A percentile compares a stretch with the other conserved stretches of the same genome.
Conservation (phyloP, 1,284 basidiomycete species). For the Schizophyllum commune region DNA sequence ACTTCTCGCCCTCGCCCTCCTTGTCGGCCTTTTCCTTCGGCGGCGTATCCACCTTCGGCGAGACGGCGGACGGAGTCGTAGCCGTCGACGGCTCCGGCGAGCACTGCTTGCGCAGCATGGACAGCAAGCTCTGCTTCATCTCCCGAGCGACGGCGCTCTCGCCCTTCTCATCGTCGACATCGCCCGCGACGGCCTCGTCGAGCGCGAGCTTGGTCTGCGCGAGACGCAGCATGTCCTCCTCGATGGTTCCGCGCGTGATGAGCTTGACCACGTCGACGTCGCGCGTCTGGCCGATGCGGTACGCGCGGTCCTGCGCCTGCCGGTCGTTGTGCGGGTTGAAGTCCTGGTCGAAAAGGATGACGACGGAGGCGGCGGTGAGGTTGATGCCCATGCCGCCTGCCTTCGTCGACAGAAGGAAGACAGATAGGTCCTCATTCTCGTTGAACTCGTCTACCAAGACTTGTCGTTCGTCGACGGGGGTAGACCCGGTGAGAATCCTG, state of each 20-base stretch:
- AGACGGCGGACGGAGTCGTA: too few relatives aligned
- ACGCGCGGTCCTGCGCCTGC: constrained; percentile 96
- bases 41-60: too few relatives aligned
- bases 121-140: constrained; percentile 78
- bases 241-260: constrained; percentile 89
- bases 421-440: constrained; percentile 84
- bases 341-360: constrained; percentile 97
- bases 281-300: constrained; percentile 93
- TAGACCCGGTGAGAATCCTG: constrained; percentile 89
- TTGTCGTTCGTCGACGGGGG: constrained; percentile 91
- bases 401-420: constrained; percentile 94
- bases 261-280: constrained; percentile 91
- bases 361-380: constrained; percentile 86
- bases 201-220: constrained; percentile 87
- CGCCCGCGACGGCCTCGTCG: constrained; percentile 88
- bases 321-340: constrained; percentile 92
- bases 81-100: too few relatives aligned
- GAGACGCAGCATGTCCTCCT: constrained; percentile 91
- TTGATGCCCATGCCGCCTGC: constrained; percentile 94
- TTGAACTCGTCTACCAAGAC: constrained; percentile 94
- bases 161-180: constrained; percentile 48
- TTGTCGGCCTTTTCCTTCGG: too few relatives aligned
- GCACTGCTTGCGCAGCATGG: constrained; percentile 62
- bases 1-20: too few relatives aligned
- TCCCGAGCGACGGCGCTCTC: constrained; percentile 67